Evolutionary conservation across 192 early-diverging fungal genomes (phyloP).

Genomic region (Entrophospora sp.): DNA sequence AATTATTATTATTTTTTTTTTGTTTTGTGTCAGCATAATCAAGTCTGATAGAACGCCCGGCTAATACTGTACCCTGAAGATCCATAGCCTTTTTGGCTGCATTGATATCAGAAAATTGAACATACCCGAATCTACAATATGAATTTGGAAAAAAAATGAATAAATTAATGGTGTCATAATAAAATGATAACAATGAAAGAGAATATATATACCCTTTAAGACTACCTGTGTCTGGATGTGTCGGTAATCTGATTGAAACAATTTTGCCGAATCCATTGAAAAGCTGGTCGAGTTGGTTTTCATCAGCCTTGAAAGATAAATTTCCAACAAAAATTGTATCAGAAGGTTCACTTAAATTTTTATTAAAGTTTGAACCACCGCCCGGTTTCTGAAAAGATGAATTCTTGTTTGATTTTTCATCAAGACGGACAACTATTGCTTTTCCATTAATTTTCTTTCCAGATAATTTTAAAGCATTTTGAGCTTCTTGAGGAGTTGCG

Average conservation of each 20-base stretch:
- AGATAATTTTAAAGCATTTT: constrained; percentile 57
- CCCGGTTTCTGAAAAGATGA: too few relatives aligned
- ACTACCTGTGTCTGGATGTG: constrained; percentile 63
- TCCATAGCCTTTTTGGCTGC: constrained; percentile 68
- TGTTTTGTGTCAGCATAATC: constrained; percentile 62
- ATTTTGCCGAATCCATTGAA: constrained; percentile 57
- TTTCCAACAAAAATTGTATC: constrained; percentile 80
- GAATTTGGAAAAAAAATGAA: too few relatives aligned
- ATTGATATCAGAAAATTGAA: constrained; percentile 66
- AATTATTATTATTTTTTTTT: too few relatives aligned
- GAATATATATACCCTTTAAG: constrained; percentile 45
- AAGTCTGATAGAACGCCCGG: constrained; percentile 75
- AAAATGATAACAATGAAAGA: too few relatives aligned
- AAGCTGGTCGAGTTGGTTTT: constrained; percentile 45
- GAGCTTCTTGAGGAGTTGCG: constrained; percentile 46
- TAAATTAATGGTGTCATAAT: too few relatives aligned
- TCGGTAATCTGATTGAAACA: constrained; percentile 60
- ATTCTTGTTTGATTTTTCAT: constrained; percentile 39
- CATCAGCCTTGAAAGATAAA: constrained; percentile 56
- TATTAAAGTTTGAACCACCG: too few relatives aligned
- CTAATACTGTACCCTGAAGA: constrained; percentile 68
- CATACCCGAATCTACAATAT: constrained; percentile 86
- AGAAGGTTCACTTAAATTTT: constrained; percentile 45
- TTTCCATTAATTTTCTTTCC: constrained; percentile 79
- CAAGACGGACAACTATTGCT: constrained; percentile 65